A percentile compares a stretch with the other conserved stretches of the same genome.
Evolutionary conservation across 169 alveolate genomes (phyloP).

Genomic region (Eimeria falciformis): DNA sequence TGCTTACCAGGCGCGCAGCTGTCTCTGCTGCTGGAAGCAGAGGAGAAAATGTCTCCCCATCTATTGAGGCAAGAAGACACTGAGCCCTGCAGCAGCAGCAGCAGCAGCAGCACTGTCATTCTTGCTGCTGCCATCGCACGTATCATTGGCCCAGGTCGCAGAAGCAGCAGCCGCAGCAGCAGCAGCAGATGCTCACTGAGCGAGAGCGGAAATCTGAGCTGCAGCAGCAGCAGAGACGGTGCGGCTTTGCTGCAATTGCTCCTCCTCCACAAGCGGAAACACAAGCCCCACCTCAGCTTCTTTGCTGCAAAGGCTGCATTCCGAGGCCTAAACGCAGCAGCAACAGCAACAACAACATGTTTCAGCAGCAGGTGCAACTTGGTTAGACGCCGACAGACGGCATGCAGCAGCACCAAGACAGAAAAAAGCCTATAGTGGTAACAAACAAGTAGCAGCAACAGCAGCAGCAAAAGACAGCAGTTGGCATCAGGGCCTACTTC

Average conservation of each 20-base stretch:
- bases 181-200: slow-evolving; percentile 37
- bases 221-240: slow-evolving; percentile 34
- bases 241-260: slow-evolving; percentile 49
- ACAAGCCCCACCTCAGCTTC: background rate
- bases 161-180: slow-evolving; percentile 64
- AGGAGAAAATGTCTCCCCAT: slow-evolving; percentile 20
- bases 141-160: background rate
- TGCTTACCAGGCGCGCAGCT: slow-evolving; percentile 49
- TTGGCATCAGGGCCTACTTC: background rate
- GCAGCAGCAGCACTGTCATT: slow-evolving; percentile 27
- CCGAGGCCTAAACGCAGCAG: slow-evolving; percentile 53
- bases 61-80: slow-evolving; percentile 25
- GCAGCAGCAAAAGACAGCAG: slow-evolving; percentile 9
- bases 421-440: background rate
- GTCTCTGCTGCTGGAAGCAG: slow-evolving; percentile 43
- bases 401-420: background rate
- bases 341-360: slow-evolving; percentile 29
- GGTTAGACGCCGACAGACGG: no score
- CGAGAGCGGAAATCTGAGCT: slow-evolving; percentile 19
- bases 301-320: slow-evolving; percentile 16
- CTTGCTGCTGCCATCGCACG: no score
- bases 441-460: slow-evolving; percentile 35
- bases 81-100: slow-evolving; percentile 34
- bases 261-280: slow-evolving; percentile 48
- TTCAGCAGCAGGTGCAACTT: background rate